Evolutionary conservation across 441 rosid species (phyloP).

Genomic region (Bruguiera hainesii): DNA sequence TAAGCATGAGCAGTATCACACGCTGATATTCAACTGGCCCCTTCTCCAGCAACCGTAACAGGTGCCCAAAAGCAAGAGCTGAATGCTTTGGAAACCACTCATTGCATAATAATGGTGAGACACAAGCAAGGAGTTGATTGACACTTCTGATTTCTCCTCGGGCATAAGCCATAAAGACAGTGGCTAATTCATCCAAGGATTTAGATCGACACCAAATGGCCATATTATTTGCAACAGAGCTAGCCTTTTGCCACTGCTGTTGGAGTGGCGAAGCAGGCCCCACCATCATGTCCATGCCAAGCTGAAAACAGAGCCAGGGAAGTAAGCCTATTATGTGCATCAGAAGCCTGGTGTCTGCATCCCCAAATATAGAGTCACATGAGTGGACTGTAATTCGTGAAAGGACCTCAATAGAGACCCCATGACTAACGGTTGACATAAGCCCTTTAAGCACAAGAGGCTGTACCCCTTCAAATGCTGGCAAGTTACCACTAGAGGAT

Average conservation of each 20-base stretch:
- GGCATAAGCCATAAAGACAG: constrained; percentile 70
- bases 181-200: constrained; percentile 71
- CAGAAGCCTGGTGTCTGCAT: constrained; percentile 86
- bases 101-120: constrained; percentile 78
- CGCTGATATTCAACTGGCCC: constrained; percentile 97
- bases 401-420: constrained; percentile 83
- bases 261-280: constrained; percentile 74
- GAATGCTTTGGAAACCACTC: constrained; percentile 99
- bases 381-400: constrained; percentile 84
- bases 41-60: constrained; percentile 83
- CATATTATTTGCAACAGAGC: constrained; percentile 80
- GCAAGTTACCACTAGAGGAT: constrained; percentile 67
- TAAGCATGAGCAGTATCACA: constrained; percentile 83
- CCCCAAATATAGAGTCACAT: constrained; percentile 95
- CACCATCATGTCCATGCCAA: constrained; percentile 59
- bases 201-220: constrained; percentile 86
- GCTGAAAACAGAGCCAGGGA: constrained; percentile 99
- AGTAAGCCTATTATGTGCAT: constrained; percentile 97
- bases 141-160: constrained; percentile 72
- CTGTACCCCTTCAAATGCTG: constrained; percentile 91
- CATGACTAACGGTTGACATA: constrained; percentile 90
- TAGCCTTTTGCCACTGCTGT: constrained; percentile 85
- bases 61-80: constrained; percentile 94
- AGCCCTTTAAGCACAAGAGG: constrained; percentile 98
- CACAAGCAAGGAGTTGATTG: constrained; percentile 81